Conservation (phyloP, 2,329 filamentous ascomycete species). For the Phyllosticta ampelicida region DNA sequence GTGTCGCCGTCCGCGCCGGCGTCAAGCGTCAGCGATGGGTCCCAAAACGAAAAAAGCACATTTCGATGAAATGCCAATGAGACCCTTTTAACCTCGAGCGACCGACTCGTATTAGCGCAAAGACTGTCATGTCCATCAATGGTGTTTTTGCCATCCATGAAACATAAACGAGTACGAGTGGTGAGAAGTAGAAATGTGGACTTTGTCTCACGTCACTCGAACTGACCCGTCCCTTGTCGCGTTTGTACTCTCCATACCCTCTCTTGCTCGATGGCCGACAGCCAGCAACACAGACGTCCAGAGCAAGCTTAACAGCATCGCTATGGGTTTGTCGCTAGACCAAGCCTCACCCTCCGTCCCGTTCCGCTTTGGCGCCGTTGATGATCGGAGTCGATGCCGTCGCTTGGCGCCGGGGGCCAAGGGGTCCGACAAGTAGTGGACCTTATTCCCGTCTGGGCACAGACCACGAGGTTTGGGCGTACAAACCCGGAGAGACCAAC, state of each 20-base stretch:
- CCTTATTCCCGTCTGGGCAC: neutral
- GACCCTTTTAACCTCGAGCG: neutral
- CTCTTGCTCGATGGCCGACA: no score
- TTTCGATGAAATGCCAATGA: neutral
- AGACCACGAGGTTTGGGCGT: neutral
- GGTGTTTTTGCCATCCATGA: neutral
- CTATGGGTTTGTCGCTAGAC: neutral
- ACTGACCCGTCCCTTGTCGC: neutral
- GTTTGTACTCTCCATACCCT: no score
- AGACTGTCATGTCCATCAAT: neutral
- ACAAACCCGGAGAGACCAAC: neutral
- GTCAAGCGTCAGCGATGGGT: neutral
- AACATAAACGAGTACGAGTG: neutral
- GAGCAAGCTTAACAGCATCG: neutral
- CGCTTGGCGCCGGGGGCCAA: neutral
- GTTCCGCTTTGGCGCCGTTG: neutral
- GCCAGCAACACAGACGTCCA: neutral
- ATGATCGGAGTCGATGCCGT: neutral
- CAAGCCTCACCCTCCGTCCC: neutral
- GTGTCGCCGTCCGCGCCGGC: neutral
- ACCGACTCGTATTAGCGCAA: neutral
- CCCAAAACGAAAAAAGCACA: neutral
- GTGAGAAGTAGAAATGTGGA: neutral
- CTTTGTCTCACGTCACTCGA: neutral
- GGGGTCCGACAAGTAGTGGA: neutral